Evolutionary conservation across 208 protist species (phyloP), one percentile per base, ranked within the genome.

Genomic region (Leishmania martiniquensis): DNA sequence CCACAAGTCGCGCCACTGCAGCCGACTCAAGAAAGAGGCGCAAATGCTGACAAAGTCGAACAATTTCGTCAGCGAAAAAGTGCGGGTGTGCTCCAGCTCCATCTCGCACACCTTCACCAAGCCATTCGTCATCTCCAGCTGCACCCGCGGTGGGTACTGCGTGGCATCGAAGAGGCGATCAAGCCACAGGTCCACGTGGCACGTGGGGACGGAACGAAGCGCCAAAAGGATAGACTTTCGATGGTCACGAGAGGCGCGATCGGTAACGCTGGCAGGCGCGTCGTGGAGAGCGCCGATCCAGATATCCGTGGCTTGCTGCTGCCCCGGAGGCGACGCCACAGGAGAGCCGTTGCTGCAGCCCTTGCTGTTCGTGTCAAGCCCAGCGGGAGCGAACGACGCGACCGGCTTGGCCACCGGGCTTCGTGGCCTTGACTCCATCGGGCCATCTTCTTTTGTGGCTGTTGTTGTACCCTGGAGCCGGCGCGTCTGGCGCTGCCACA

Each of bases 1-100:
- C 91, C 93, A 97, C 71, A 97, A 70, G 47, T 95, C 87, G 49
- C 91, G 89, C 91, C 91, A 95, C 83, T 97, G 93, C 68, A 95
- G 84, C 15, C 90, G 87, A n/a, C 80, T 94, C 52, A 86, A 87
- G 63, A 89, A 83, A 44, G 87, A 89, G 29, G 90, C 91, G 75
- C 93, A 95, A 68, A 95, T 87, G 57, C 84, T 92, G 39, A 93
- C 86, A 85, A 95, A 95, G 82, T 97, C 93, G 73, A 94, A 94
- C 13, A 97, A 85, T 81, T 94, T 94, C 32, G 87, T 94, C 5
- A 95, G 79, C 20, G 90, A 91, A 75, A 97, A 97, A n/a, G 88
- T 92, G 59, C 93, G 88, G n/a, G 74, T 73, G 68, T 84, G 78
- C 62, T 88, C 70, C 63, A 97, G 82, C 79, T 97, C 93, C 62